Evolutionary conservation across 805 yeast species (phyloP), one percentile per base, ranked within the genome.

Genomic region (Metschnikowia reukaufii): DNA sequence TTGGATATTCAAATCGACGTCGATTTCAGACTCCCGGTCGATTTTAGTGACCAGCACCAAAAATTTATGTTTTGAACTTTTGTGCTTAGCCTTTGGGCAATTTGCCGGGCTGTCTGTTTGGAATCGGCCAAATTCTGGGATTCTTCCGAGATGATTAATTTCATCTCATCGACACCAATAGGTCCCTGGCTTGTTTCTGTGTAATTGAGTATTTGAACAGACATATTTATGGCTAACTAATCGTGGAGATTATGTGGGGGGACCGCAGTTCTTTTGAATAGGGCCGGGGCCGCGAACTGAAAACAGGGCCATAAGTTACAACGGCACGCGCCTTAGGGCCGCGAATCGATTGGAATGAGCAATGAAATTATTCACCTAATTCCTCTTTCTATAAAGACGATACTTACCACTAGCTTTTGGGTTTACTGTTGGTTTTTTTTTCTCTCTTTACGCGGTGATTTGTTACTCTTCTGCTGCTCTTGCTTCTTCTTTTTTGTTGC

Each of bases 1-100:
- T 2, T 63, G 52, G 16, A 74, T 52, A 9, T 39, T 39, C 35
- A 64, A 46, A 19, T 58, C 58, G 4, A 59, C 56, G 17, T 64
- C 58, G 13, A 39, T 36, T 1, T 54, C 52, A 9, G 37, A 13
- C 10, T 51, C 47, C 17, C 61, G 50, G 8, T 51, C 55, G 4
- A 81, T 49, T 2, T 56, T 53, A 17, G 80, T 73, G 2, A 72
- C 58, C 36, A 73, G 76, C 12, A 79, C 73, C 35, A 83, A 57
- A 61, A 79, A 82, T 61, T 83, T 83, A 61, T 77, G 81, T 43
- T 73, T 72, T 5, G 84, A 74, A 3, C 86, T 79, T 51, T 70
- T 73, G 39, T 55, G 23, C 69, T 63, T 35, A 82, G 58, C 23
- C 59, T 56, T 15, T 56, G 61, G 3, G 80, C 60, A 3, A 78